Conservation (phyloP, 2,329 filamentous ascomycete species). For the Chaetothyriales sp. region DNA sequence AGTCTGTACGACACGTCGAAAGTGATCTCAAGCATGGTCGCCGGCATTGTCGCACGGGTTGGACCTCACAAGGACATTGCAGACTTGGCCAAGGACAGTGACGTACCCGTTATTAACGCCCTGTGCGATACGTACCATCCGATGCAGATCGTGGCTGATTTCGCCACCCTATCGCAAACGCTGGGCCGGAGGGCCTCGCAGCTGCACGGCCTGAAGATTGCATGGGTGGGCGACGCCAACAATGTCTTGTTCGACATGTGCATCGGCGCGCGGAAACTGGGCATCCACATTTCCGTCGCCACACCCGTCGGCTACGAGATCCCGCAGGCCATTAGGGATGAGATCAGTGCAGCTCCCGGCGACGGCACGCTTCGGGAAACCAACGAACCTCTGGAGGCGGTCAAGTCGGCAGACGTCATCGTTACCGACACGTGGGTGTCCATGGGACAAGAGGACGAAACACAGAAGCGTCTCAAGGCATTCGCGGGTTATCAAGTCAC, state of each 20-base stretch:
- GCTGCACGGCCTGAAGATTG: conserved; percentile 72
- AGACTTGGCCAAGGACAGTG: conserved; percentile 55
- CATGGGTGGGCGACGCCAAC: conserved; percentile 94
- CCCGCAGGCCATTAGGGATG: conserved; percentile 55
- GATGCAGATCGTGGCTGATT: conserved; percentile 86
- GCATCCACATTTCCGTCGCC: conserved; percentile 73
- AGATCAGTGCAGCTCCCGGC: conserved; percentile 52
- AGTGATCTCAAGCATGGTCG: conserved; percentile 89
- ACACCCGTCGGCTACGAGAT: conserved; percentile 77
- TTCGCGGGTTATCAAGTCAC: conserved; percentile 92
- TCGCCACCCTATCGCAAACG: conserved; percentile 73
- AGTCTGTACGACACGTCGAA: conserved; percentile 82
- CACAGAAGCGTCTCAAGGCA: conserved; percentile 58
- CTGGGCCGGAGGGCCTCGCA: conserved; percentile 46
- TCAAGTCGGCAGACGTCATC: conserved; percentile 74
- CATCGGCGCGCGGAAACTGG: conserved; percentile 74
- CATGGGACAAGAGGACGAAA: conserved; percentile 91
- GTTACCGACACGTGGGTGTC: conserved; percentile 98
- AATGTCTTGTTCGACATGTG: conserved; percentile 93
- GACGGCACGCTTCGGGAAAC: conserved; percentile 57
- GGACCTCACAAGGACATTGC: conserved; percentile 63
- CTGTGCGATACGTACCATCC: conserved; percentile 87
- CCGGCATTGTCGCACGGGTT: conserved; percentile 68
- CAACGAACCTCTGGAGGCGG: conserved; percentile 65
- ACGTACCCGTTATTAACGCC: conserved; percentile 72